These are phyloP conservation scores for Pachysandra terminalis DNA, from an alignment of 164 flowering plant genomes.

Conservation along the genomic window DNA sequence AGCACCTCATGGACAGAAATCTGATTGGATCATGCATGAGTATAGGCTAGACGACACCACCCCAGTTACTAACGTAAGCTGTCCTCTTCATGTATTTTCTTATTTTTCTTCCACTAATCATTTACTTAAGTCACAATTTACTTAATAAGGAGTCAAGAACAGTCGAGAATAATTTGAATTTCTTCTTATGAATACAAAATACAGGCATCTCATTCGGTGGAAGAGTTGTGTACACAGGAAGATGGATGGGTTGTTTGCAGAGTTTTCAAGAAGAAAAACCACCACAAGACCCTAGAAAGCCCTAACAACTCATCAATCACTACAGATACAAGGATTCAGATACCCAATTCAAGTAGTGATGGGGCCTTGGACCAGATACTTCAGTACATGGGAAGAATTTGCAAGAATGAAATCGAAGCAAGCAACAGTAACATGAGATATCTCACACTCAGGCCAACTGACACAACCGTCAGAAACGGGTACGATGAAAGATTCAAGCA, in stretches of 20 bases:
- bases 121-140: not conserved
- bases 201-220: not conserved
- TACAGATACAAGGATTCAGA: not conserved
- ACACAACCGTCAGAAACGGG: not conserved
- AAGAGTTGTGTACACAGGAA: constrained; percentile 11
- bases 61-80: constrained; percentile 3
- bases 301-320: not conserved
- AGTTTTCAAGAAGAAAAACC: constrained; percentile 22
- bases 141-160: no score
- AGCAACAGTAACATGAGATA: not conserved
- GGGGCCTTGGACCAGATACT: constrained; percentile 16
- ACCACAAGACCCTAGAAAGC: constrained; percentile 2
- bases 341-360: not conserved
- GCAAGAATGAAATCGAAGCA: not conserved
- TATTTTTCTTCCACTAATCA: not conserved
- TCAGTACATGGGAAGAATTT: constrained; percentile 8
- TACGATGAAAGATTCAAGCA: not conserved
- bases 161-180: no score
- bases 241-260: constrained; percentile 28
- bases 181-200: not conserved
- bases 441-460: not conserved
- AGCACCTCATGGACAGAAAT: constrained; percentile 25
- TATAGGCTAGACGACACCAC: constrained; percentile 17
- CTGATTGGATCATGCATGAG: constrained; percentile 30
- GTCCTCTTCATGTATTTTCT: not conserved